These are phyloP conservation scores for Solanum neorickii DNA, from an alignment of 257 asterid species.

Conservation along the genomic window DNA sequence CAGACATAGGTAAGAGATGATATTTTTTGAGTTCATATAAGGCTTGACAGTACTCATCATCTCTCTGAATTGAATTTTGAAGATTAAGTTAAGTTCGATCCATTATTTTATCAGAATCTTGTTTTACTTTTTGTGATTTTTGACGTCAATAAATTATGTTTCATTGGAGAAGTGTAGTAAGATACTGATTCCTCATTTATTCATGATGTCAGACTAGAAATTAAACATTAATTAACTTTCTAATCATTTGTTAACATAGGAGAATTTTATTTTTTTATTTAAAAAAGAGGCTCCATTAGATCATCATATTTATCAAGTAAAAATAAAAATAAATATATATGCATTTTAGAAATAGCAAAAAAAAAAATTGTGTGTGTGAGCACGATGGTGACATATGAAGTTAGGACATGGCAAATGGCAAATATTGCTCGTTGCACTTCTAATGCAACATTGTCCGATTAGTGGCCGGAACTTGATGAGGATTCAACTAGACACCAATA, in stretches of 20 bases:
- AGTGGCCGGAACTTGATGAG: slow-evolving; percentile 7
- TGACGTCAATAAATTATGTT: neutral
- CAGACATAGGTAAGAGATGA: neutral
- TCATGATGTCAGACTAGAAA: neutral
- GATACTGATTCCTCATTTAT: neutral
- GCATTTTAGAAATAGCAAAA: neutral
- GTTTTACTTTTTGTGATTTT: neutral
- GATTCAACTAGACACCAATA: slow-evolving; percentile 1
- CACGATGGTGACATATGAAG: neutral
- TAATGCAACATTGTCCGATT: neutral
- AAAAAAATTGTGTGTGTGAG: neutral
- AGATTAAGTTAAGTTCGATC: neutral
- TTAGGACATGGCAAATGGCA: neutral
- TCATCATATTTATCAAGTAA: neutral
- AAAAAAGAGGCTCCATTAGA: neutral
- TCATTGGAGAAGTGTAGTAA: neutral
- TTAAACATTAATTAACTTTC: neutral
- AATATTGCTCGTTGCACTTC: neutral
- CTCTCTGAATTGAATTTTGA: neutral
- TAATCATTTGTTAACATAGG: neutral
- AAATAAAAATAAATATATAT: neutral
- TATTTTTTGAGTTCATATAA: neutral
- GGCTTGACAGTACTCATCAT: neutral
- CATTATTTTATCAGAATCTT: neutral
- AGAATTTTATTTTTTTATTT: neutral